A percentile compares a stretch with the other conserved stretches of the same genome.
phyloP scores from a whole-genome alignment of 164 flowering plant genomes.

The Annona squamosa region DNA sequence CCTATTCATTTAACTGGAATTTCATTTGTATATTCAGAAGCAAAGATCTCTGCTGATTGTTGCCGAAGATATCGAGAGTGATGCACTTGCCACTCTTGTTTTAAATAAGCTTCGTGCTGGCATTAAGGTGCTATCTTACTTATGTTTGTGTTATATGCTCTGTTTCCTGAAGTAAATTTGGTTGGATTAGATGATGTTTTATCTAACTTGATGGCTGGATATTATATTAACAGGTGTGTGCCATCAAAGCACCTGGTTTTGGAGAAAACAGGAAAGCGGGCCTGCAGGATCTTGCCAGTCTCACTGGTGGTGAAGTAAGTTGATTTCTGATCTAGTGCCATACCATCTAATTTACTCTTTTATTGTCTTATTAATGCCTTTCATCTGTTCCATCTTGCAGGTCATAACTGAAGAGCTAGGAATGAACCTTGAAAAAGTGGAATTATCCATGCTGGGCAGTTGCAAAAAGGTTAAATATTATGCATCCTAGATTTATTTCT shows the following conservation, averaged over 20 bases:
- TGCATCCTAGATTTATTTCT: neutral
- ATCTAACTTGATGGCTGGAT: neutral
- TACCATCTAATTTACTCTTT: neutral
- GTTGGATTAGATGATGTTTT: neutral
- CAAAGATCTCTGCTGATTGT: slow-evolving; percentile 86
- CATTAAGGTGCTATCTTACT: slow-evolving; percentile 55
- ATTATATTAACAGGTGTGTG: slow-evolving; percentile 54
- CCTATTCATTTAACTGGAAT: neutral
- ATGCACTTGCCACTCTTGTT: slow-evolving; percentile 83
- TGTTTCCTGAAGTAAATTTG: neutral
- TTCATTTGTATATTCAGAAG: slow-evolving; percentile 35
- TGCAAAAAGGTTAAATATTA: slow-evolving; percentile 47
- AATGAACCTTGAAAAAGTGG: slow-evolving; percentile 74
- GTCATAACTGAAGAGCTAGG: slow-evolving; percentile 85
- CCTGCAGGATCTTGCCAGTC: slow-evolving; percentile 77
- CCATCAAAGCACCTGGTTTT: slow-evolving; percentile 93
- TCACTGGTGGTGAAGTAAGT: slow-evolving; percentile 69
- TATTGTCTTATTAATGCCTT: neutral
- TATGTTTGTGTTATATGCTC: neutral
- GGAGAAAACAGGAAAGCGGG: slow-evolving; percentile 86
- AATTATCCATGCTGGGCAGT: slow-evolving; percentile 58
- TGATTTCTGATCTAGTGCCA: neutral
- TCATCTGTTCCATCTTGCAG: slow-evolving; percentile 22
- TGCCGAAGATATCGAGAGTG: slow-evolving; percentile 93
- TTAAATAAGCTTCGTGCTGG: slow-evolving; percentile 92